phyloP scores from a whole-genome alignment of 257 asterid species.

The Solanum infundibuliforme region DNA sequence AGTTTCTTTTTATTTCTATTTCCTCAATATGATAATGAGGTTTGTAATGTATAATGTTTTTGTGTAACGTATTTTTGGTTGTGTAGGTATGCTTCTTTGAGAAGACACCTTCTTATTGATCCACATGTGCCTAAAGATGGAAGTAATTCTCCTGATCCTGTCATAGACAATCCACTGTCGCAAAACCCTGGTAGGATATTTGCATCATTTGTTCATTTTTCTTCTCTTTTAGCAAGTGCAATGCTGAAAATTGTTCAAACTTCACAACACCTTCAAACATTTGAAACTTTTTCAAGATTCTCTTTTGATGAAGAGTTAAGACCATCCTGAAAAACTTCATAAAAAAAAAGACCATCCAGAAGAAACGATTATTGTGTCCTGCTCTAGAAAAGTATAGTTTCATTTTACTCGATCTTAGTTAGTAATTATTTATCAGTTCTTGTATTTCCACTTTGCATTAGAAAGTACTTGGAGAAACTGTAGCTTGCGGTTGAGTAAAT shows the following conservation, averaged over 20 bases:
- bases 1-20: neutral
- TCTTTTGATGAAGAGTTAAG: neutral
- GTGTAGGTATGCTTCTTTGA: slow-evolving; percentile 71
- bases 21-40: neutral
- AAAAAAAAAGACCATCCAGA: neutral
- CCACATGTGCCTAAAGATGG: slow-evolving; percentile 79
- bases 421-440: neutral
- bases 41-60: neutral
- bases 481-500: neutral
- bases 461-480: neutral
- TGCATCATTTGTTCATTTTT: neutral
- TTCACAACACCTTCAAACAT: neutral
- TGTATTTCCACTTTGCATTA: neutral
- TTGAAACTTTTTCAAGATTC: neutral
- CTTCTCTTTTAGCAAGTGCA: neutral
- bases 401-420: neutral
- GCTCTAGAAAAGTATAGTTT: neutral
- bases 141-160: slow-evolving; percentile 57
- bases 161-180: slow-evolving; percentile 88
- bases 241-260: neutral
- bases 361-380: neutral
- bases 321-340: neutral
- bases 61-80: neutral
- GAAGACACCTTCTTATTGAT: slow-evolving; percentile 85
- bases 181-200: slow-evolving; percentile 68